Evolutionary conservation across 495 filamentous ascomycete genomes (phyloP).

Genomic region (Aspergillus cavernicola): DNA sequence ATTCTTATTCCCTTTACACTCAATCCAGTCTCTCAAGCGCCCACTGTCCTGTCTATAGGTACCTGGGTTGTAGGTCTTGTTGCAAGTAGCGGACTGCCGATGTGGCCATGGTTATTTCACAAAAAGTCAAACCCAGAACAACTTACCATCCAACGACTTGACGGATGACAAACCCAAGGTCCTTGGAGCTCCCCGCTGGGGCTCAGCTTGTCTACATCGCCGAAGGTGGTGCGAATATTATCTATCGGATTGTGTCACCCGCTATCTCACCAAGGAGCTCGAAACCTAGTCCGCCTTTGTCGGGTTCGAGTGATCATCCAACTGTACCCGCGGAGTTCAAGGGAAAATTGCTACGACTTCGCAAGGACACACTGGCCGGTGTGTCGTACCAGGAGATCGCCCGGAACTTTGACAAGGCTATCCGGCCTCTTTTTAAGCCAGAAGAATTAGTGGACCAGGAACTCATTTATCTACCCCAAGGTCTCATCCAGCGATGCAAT

Average conservation of each 20-base stretch:
- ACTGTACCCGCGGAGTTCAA: conserved; percentile 28
- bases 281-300: conserved; percentile 7
- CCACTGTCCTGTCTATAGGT: not conserved
- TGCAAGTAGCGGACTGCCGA: not conserved
- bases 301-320: conserved; percentile 7
- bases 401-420: conserved; percentile 52
- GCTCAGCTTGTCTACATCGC: conserved; percentile 50
- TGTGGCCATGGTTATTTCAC: conserved; percentile 23
- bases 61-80: conserved; percentile 5
- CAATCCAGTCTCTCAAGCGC: not conserved
- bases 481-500: conserved; percentile 49
- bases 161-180: conserved; percentile 38
- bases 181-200: conserved; percentile 39
- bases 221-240: conserved; percentile 70
- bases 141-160: conserved; percentile 11
- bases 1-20: not conserved
- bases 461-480: conserved; percentile 49
- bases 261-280: conserved; percentile 13
- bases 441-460: conserved; percentile 58
- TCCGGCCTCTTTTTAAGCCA: conserved; percentile 55
- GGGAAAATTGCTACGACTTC: conserved; percentile 60
- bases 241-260: conserved; percentile 55
- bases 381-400: conserved; percentile 52
- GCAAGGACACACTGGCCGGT: conserved; percentile 57
- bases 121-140: conserved; percentile 5